Base-by-base conservation (phyloP, 2,329 filamentous ascomycete genomes). In the Geoglossum cookeanum region DNA sequence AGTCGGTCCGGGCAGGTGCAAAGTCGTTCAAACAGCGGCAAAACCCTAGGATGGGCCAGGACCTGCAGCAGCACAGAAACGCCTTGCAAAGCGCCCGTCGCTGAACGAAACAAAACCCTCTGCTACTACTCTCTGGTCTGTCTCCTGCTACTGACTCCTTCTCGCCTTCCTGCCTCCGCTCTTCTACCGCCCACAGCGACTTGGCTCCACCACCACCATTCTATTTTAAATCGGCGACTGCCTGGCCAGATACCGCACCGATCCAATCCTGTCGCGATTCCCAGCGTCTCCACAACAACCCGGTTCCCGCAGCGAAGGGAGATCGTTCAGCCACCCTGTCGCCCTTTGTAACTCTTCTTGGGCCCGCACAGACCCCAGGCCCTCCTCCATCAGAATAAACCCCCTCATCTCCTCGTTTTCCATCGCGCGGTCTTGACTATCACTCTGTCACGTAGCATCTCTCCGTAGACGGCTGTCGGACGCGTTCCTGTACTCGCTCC, bases 351-450 rank as follows among this genome's bases (percentile, higher is more conserved):
- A 35, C 49, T 35, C 32, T 22, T 33, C 29, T 53, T 35, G 49
- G 49, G 49, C 22, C 30, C 49, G 49, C 49, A 53, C 49, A 53
- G 49, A 53, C 49, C 49, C 22, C 22, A 22, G 22, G 2, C 22
- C 22, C 22, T 22, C 22, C 17, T 53, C 49, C 49, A 17, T 35
- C 30, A 17, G 8, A 30, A 37, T n/a, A 17, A 53, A 6, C 49
- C 49, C 49, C 49, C 49, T 53, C 49, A 53, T 53, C 33, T 53
- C 49, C 49, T 32, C 49, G 37, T 37, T 53, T 53, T 53, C 32
- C 33, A 22, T 53, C 49, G 49, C 49, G 49, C 49, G 30, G 37
- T 32, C 37, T 35, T n/a, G 30, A 37, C 29, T 32, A 32, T 53
- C 8, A 15, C 27, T 35, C 22, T 22, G 8, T 6, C 29, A 37